Conservation (phyloP, 192 early-diverging fungal species). For the Mortierella hygrophila region DNA sequence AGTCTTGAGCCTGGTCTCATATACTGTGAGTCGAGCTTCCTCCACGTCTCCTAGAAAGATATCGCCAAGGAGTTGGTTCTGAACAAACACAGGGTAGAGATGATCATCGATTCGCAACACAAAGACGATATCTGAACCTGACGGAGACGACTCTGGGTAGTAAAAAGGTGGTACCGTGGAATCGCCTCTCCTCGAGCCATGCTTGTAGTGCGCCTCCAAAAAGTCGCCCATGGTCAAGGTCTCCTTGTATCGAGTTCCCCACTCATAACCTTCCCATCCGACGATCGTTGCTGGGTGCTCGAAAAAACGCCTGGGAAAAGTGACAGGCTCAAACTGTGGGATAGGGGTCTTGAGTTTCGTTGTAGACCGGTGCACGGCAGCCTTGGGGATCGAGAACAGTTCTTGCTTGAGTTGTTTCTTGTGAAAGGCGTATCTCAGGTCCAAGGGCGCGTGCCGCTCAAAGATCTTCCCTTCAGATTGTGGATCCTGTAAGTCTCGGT, state of each 20-base stretch:
- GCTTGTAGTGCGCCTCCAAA: slow-evolving; percentile 44
- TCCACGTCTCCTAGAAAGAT: slow-evolving; percentile 41
- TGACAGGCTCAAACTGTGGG: slow-evolving; percentile 41
- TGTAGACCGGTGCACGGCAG: slow-evolving; percentile 9
- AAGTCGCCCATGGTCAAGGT: slow-evolving; percentile 41
- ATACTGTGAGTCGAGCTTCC: slow-evolving; percentile 41
- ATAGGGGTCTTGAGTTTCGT: slow-evolving; percentile 23
- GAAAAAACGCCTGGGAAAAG: slow-evolving; percentile 39
- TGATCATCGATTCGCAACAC: slow-evolving; percentile 35
- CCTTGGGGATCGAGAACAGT: slow-evolving; percentile 46
- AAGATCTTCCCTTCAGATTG: slow-evolving; percentile 33
- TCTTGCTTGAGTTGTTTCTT: slow-evolving; percentile 46
- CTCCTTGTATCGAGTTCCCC: slow-evolving; percentile 25
- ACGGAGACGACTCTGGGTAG: slow-evolving; percentile 34
- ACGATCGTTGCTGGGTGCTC: slow-evolving; percentile 36
- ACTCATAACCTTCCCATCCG: slow-evolving; percentile 42
- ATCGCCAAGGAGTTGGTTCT: slow-evolving; percentile 25
- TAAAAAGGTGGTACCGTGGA: slow-evolving; percentile 36
- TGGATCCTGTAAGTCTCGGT: slow-evolving; percentile 48
- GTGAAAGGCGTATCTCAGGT: slow-evolving; percentile 44
- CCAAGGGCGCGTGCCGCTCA: slow-evolving; percentile 39
- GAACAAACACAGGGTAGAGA: slow-evolving; percentile 47
- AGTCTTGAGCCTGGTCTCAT: slow-evolving; percentile 40
- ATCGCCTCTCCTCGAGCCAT: slow-evolving; percentile 37
- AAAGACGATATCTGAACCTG: slow-evolving; percentile 41